Conservation (phyloP, 305 asterid species). For the Euphrasia arctica region DNA sequence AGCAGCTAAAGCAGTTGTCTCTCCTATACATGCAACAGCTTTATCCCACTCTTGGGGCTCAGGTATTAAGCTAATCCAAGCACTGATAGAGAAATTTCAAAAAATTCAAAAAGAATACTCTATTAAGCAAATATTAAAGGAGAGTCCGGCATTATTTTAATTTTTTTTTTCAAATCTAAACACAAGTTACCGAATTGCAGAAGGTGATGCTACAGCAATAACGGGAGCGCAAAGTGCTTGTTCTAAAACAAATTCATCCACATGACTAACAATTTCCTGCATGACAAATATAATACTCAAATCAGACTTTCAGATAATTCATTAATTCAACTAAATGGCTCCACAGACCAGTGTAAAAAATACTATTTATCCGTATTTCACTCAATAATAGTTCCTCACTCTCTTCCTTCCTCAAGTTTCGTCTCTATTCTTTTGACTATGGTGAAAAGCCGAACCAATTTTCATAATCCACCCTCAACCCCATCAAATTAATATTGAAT, state of each 20-base stretch:
- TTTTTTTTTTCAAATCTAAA: no score
- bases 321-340: background rate
- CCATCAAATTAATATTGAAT: no score
- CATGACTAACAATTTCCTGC: constrained; percentile 55
- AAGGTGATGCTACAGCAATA: constrained; percentile 81
- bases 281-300: constrained; percentile 12
- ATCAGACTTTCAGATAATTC: background rate
- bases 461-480: background rate
- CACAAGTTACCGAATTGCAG: constrained; percentile 56
- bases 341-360: background rate
- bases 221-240: constrained; percentile 71
- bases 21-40: constrained; percentile 97
- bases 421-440: background rate
- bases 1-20: constrained; percentile 89
- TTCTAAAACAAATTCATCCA: constrained; percentile 48
- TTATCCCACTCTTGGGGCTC: constrained; percentile 54
- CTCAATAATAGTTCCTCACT: no score
- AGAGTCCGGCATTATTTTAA: background rate
- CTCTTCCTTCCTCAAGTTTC: no score
- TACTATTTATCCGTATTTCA: background rate
- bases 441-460: background rate
- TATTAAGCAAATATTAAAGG: constrained; percentile 2
- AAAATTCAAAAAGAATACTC: background rate
- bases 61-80: constrained; percentile 73
- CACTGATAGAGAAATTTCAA: constrained; percentile 42